These are phyloP conservation scores for Stephania japonica DNA, from an alignment of 164 flowering plant species.

Conservation along the genomic window DNA sequence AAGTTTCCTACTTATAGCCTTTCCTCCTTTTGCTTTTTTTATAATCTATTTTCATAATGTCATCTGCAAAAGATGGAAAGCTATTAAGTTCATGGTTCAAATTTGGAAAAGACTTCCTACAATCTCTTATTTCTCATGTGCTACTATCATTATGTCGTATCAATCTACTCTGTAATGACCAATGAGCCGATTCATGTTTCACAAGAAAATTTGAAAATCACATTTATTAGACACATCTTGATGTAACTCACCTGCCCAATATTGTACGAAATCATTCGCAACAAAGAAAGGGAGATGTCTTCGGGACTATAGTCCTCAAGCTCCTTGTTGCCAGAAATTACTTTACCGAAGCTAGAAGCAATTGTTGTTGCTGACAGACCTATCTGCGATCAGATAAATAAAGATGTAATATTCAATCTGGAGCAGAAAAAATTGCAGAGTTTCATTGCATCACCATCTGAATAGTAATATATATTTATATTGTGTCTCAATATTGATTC, in stretches of 20 bases:
- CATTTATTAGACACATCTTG: background rate
- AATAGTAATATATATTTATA: background rate
- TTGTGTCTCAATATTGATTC: background rate
- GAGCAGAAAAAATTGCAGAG: background rate
- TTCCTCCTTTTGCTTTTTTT: too few species aligned
- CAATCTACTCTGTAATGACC: background rate
- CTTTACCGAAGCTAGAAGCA: conserved; percentile 98
- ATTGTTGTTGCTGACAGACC: conserved; percentile 96
- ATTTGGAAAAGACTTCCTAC: too few species aligned
- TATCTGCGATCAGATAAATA: conserved; percentile 42
- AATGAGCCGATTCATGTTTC: background rate
- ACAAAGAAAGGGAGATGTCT: conserved; percentile 86
- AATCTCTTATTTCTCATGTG: too few species aligned
- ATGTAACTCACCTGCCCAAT: conserved; percentile 75
- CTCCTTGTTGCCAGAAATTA: conserved; percentile 84
- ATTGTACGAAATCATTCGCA: conserved; percentile 95
- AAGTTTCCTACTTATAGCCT: too few species aligned
- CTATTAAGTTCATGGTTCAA: too few species aligned
- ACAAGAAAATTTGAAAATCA: background rate
- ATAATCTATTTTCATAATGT: too few species aligned
- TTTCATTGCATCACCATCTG: background rate
- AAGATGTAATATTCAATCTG: background rate
- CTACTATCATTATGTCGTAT: background rate
- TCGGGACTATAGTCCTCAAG: conserved; percentile 93
- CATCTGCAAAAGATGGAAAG: too few species aligned